phyloP scores from a whole-genome alignment of 1,284 basidiomycete species.

The Lentinula novae-zelandiae region DNA sequence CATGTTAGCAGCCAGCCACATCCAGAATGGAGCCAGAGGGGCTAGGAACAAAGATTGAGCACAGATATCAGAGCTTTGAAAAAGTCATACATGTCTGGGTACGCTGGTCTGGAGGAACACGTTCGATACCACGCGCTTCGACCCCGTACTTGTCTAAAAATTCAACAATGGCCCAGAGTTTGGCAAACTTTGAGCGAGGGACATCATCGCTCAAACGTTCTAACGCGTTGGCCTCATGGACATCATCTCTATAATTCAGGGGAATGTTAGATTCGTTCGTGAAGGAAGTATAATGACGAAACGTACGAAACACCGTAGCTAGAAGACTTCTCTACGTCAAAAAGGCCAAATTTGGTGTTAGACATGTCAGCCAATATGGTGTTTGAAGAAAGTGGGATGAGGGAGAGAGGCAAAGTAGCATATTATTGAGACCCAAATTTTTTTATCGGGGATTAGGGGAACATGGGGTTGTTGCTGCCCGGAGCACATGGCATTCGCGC shows the following conservation, averaged over 20 bases:
- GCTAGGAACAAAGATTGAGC: not conserved
- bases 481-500: not conserved
- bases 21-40: constrained; percentile 2
- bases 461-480: not conserved
- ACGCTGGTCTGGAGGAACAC: not conserved
- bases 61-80: not conserved
- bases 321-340: not conserved
- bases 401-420: not conserved
- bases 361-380: not conserved
- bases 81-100: not conserved
- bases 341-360: not conserved
- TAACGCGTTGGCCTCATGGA: not conserved
- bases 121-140: not conserved
- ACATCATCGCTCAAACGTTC: not conserved
- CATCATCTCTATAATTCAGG: not conserved
- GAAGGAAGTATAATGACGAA: no score
- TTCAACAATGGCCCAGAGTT: not conserved
- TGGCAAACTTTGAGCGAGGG: not conserved
- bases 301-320: not conserved
- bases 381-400: not conserved
- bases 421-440: not conserved
- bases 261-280: not conserved
- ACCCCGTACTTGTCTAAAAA: not conserved
- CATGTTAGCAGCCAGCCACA: constrained; percentile 7
- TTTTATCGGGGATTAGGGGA: not conserved